A percentile compares a stretch with the other conserved stretches of the same genome.
phyloP scores from a whole-genome alignment of 2,329 filamentous ascomycete species.

The Diaporthe humulicola region DNA sequence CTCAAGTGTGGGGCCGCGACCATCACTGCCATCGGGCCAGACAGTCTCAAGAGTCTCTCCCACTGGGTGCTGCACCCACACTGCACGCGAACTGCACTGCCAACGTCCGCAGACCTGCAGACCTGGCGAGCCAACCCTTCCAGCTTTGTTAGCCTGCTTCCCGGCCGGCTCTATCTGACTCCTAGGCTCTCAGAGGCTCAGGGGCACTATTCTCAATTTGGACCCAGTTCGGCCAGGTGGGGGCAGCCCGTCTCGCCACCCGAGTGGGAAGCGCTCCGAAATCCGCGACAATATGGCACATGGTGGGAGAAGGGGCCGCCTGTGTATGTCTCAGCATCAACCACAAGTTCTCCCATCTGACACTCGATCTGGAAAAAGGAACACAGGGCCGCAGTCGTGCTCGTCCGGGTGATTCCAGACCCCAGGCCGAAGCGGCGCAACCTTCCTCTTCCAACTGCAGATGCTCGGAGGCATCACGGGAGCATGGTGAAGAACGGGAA shows the following conservation, averaged over 20 bases:
- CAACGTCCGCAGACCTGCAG: too few relatives aligned
- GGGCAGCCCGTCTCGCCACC: constrained; percentile 14
- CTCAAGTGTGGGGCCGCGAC: neutral
- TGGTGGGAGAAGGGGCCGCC: neutral
- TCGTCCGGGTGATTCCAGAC: neutral
- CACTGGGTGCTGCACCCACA: neutral
- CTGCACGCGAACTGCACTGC: too few relatives aligned
- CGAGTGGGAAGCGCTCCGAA: constrained; percentile 19
- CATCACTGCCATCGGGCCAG: neutral
- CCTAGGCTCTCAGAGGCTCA: neutral
- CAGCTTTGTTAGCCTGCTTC: neutral
- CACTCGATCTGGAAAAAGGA: neutral
- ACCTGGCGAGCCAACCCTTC: neutral
- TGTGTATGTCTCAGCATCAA: neutral
- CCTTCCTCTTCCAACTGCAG: neutral
- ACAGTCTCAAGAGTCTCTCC: neutral
- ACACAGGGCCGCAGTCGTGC: neutral
- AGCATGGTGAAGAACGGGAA: neutral
- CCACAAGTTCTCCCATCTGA: neutral
- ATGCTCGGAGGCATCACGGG: constrained; percentile 2
- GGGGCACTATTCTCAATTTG: constrained; percentile 9
- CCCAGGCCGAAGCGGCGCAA: constrained; percentile 16
- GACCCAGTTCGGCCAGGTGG: constrained; percentile 9
- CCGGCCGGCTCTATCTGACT: neutral
- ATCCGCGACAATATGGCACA: neutral